Conservation (phyloP, 2,329 filamentous ascomycete species). For the Clonostachys rosea region DNA sequence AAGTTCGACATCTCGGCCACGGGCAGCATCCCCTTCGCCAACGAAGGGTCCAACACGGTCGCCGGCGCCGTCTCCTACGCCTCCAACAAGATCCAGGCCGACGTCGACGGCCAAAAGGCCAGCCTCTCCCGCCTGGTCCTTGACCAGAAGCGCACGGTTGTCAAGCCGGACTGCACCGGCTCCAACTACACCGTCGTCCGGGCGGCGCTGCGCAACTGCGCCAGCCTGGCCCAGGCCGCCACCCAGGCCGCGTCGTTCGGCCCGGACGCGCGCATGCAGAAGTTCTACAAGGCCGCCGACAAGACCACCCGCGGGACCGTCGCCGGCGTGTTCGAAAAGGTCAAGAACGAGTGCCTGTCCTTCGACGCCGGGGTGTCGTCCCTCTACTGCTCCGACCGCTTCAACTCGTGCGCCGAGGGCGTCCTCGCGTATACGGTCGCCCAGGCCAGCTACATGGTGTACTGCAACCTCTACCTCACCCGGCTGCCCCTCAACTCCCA, state of each 20-base stretch:
- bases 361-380: neutral
- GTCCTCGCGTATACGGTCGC: conserved; percentile 50
- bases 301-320: conserved; percentile 40
- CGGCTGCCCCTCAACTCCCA: conserved; percentile 41
- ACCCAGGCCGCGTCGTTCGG: neutral
- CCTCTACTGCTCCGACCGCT: neutral
- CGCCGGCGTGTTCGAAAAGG: conserved; percentile 40
- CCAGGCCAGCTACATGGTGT: conserved; percentile 25
- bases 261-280: conserved; percentile 34
- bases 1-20: conserved; percentile 45
- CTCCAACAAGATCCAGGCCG: conserved; percentile 50
- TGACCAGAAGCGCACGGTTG: conserved; percentile 39
- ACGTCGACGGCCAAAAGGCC: conserved; percentile 51
- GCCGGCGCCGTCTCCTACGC: conserved; percentile 44
- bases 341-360: conserved; percentile 47
- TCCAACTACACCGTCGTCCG: conserved; percentile 29
- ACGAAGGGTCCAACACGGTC: conserved; percentile 40
- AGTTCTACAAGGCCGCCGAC: conserved; percentile 60
- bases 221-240: conserved; percentile 4
- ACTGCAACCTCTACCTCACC: conserved; percentile 52
- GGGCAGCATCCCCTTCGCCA: conserved; percentile 49
- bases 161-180: conserved; percentile 46
- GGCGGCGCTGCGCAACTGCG: conserved; percentile 44
- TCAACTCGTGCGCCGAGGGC: neutral
- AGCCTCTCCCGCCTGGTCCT: conserved; percentile 38